These are phyloP conservation scores for Pisolithus microcarpus DNA, from an alignment of 768 basidiomycete species.

Conservation along the genomic window DNA sequence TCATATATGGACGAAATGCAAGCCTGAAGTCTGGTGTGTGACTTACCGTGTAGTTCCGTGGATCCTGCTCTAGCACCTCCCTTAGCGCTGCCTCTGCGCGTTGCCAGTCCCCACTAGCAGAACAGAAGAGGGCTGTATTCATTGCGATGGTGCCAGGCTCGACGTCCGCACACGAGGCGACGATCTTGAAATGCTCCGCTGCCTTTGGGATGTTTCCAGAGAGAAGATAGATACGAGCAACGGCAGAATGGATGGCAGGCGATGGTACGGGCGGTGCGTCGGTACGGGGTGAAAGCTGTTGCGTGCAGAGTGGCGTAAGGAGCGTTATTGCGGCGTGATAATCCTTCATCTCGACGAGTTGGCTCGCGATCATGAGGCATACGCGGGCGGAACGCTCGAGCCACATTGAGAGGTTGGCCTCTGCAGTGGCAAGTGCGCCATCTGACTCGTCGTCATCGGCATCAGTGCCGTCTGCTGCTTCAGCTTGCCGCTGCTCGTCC, in stretches of 20 bases:
- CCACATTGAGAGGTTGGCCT: slow-evolving; percentile 59
- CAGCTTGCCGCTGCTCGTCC: slow-evolving; percentile 2
- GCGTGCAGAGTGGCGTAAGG: slow-evolving; percentile 58
- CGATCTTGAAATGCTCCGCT: slow-evolving; percentile 42
- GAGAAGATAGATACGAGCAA: slow-evolving; percentile 72
- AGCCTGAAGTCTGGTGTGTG: background rate
- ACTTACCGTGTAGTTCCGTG: slow-evolving; percentile 54
- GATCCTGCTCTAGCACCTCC: slow-evolving; percentile 42
- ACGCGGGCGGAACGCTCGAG: slow-evolving; percentile 71
- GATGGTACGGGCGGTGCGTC: slow-evolving; percentile 25
- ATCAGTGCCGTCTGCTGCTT: background rate
- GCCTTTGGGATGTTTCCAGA: slow-evolving; percentile 59
- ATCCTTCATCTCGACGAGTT: slow-evolving; percentile 85
- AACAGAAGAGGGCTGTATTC: slow-evolving; percentile 61
- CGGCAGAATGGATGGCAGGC: slow-evolving; percentile 56
- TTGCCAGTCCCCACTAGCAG: slow-evolving; percentile 66
- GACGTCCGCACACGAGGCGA: slow-evolving; percentile 36
- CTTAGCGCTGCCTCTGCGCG: slow-evolving; percentile 41
- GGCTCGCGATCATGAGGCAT: slow-evolving; percentile 73
- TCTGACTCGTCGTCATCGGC: slow-evolving; percentile 9
- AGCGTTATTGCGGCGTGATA: slow-evolving; percentile 59
- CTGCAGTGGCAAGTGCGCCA: slow-evolving; percentile 17
- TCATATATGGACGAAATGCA: background rate
- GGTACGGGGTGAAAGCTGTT: slow-evolving; percentile 16
- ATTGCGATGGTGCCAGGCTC: slow-evolving; percentile 43